Evolutionary conservation across 352 stramenopile species (phyloP), one percentile per base, ranked within the genome.

Genomic region (Phytophthora boehmeriae): DNA sequence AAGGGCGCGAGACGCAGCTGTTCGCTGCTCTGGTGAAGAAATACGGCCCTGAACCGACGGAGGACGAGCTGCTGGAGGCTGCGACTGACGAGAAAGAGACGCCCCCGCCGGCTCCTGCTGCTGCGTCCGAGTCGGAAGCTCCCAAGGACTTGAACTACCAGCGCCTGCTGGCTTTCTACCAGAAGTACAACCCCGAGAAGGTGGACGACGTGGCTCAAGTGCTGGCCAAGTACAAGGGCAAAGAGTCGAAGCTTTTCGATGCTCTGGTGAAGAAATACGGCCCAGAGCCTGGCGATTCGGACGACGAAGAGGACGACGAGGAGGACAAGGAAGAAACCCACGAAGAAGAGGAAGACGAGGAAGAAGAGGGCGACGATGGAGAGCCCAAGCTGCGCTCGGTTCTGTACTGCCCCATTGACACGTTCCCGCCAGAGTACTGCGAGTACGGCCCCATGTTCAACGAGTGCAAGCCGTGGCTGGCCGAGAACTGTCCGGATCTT

Each of bases 391-490:
- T 86, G 23, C 76, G 77, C 51, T 70, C 64, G 11, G 77, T 95
- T n/a, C 42, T 83, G 17, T 95, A 95, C 68, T 95, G 86, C 47
- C 86, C 86, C n/a, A 80, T 95, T 48, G 86, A 95, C 63, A 88
- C 85, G 54, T 70, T 95, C 30, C 86, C 86, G 51, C 68, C 86
- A 25, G 86, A 95, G 71, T 95, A 93, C 71, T 95, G 86, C 61
- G 86, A 95, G 56, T 95, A 93, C 57, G 84, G 86, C 30, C 80
- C 86, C 25, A 81, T 90, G 70, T 95, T 95, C 64, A 78, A 92
- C 46, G 83, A 95, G 63, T 91, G 78, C 67, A 93, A 93, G 71
- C 77, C 79, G 19, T 95, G 86, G 86, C 63, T 95, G 19, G 83
- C 70, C 0, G 86, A 90, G 59, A 54, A 95, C 68, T 88, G 68